Evolutionary conservation across 805 yeast species (phyloP).

Genomic region (Pichia thaimueangensis): DNA sequence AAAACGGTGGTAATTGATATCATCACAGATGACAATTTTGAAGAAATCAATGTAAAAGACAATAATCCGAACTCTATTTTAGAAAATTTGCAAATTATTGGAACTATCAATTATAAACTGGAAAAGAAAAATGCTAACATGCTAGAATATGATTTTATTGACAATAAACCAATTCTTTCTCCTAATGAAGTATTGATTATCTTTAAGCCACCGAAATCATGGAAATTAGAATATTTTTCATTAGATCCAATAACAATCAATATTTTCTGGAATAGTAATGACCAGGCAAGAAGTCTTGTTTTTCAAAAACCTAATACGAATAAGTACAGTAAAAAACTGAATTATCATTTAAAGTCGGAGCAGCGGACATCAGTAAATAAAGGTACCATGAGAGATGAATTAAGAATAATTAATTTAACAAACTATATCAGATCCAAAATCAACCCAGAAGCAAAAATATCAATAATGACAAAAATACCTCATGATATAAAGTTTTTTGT

Average conservation of each 20-base stretch:
- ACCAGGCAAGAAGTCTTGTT: conserved; percentile 5
- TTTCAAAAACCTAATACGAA: conserved; percentile 17
- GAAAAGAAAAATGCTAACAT: conserved; percentile 8
- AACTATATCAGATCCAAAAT: conserved; percentile 23
- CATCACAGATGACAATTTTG: conserved; percentile 15
- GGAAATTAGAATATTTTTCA: conserved; percentile 70
- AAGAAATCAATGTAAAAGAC: conserved; percentile 14
- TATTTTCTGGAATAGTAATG: conserved; percentile 33
- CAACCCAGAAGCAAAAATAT: background rate
- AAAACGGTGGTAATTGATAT: conserved; percentile 25
- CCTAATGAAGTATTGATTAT: conserved; percentile 32
- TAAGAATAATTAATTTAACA: conserved; percentile 28
- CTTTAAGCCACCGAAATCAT: conserved; percentile 69
- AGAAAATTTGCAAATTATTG: conserved; percentile 21
- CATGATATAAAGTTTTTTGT: background rate
- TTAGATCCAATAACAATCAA: conserved; percentile 65
- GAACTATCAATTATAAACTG: conserved; percentile 22
- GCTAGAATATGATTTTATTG: conserved; percentile 15
- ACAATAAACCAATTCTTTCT: conserved; percentile 15
- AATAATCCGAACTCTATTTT: conserved; percentile 19
- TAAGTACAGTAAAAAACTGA: conserved; percentile 25
- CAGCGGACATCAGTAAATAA: background rate
- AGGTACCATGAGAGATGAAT: conserved; percentile 21
- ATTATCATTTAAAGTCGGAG: conserved; percentile 17
- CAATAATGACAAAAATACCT: background rate